Conservation (phyloP, 2,329 filamentous ascomycete species). For the Trichoderma aggressivum region DNA sequence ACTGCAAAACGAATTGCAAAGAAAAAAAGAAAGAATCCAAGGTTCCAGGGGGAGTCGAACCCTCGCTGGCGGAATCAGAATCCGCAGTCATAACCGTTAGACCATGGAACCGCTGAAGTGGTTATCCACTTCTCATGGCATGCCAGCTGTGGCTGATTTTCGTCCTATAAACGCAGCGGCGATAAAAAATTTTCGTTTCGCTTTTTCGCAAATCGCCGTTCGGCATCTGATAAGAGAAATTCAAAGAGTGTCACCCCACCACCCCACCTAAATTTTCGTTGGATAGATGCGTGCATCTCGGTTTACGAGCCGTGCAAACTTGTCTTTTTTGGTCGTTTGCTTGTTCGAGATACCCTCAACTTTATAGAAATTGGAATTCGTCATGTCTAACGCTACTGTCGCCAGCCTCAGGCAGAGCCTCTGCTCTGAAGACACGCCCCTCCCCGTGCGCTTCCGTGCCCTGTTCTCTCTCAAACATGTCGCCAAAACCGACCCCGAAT, state of each 20-base stretch:
- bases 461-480: constrained; percentile 97
- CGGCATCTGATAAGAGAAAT: constrained; percentile 14
- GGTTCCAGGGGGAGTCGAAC: constrained; percentile 37
- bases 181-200: neutral
- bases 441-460: constrained; percentile 88
- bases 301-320: neutral
- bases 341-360: constrained; percentile 1
- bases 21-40: constrained; percentile 19
- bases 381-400: constrained; percentile 46
- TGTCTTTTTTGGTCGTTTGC: neutral
- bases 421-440: constrained; percentile 73
- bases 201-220: neutral
- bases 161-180: neutral
- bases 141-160: rapidly evolving
- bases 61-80: constrained; percentile 38
- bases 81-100: constrained; percentile 39
- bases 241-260: constrained; percentile 15
- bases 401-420: constrained; percentile 69
- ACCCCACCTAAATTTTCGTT: constrained; percentile 38
- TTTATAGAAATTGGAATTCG: neutral
- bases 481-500: constrained; percentile 64
- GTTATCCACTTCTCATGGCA: constrained; percentile 28
- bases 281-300: constrained; percentile 14
- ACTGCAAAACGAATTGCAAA: neutral
- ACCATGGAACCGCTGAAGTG: constrained; percentile 33